Base-by-base conservation (phyloP, 2,329 filamentous ascomycete species). In the Diaporthe citrichinensis region DNA sequence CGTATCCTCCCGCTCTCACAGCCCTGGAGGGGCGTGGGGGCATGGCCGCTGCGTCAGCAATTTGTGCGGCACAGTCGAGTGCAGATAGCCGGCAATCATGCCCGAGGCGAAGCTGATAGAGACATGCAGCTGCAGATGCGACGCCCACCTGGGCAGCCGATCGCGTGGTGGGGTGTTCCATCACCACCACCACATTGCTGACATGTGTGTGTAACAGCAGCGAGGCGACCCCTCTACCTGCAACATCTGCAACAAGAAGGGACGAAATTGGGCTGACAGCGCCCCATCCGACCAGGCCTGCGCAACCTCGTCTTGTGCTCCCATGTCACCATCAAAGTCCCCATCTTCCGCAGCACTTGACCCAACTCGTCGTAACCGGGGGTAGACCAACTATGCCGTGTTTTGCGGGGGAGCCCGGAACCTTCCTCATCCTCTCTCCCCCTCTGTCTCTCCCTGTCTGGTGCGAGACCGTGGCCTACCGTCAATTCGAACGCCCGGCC, bases 11-110 rank as follows among this genome's bases (percentile, higher is more conserved):
- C 62, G 31, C 62, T 53, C 62, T 10, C 44, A 67, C 31, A 39
- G 34, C 17, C 59, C 39, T 65, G 28, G 8, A n/a, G 28, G 2
- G 23, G 23, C 46, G 65, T 34, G 65, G 34, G 59, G 49, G 28
- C 34, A 20, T 36, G 34, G 23, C n/a, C 23, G 65, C 34, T 41
- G 65, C n/a, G 49, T 69, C 65, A 69, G 65, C 65, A 69, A 53
- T 34, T 51, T 39, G 14, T 28, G 31, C 46, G 46, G 65, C 46
- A 28, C 62, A 20, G 31, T 53, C 14, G 9, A 39, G 65, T 39
- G 49, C 65, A 69, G 65, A 69, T 69, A 69, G 46, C 46, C 65
- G 65, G 65, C 65, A 69, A 69, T 69, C 65, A 55, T 55, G 65
- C 49, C 65, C 65, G 49, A 55, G 65, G 49, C 65, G 65, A 55